Conservation (phyloP, 1,284 basidiomycete species). For the Sporisorium sorghi region DNA sequence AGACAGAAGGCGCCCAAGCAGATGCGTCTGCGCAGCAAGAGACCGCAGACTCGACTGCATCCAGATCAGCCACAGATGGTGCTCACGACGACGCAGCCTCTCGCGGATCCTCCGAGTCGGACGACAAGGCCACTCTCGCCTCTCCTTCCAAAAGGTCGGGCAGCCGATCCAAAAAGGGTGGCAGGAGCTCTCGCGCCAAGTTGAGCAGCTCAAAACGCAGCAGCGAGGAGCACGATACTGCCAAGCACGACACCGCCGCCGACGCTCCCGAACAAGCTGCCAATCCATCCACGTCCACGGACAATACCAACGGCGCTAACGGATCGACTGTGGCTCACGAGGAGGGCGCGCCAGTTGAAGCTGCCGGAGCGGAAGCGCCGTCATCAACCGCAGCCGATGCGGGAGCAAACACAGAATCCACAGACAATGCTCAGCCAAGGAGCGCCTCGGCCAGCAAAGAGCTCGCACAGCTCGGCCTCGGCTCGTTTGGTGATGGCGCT, state of each 20-base stretch:
- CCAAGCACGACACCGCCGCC: slow-evolving; percentile 7
- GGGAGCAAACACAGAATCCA: slow-evolving; percentile 5
- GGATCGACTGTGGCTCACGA: neutral
- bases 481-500: slow-evolving; percentile 48
- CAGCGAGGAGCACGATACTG: slow-evolving; percentile 33
- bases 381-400: slow-evolving; percentile 9
- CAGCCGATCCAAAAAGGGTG: slow-evolving; percentile 38
- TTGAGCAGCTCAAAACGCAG: slow-evolving; percentile 34
- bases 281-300: slow-evolving; percentile 12
- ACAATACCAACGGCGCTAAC: neutral
- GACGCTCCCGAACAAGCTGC: slow-evolving; percentile 3
- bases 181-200: slow-evolving; percentile 33
- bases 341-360: neutral
- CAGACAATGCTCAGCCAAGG: slow-evolving; percentile 17
- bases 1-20: slow-evolving; percentile 9
- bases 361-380: slow-evolving; percentile 3
- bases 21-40: slow-evolving; percentile 9
- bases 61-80: slow-evolving; percentile 17
- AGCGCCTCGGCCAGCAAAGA: slow-evolving; percentile 45
- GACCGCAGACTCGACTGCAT: neutral
- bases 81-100: slow-evolving; percentile 33
- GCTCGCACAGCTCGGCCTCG: slow-evolving; percentile 52
- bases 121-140: slow-evolving; percentile 27
- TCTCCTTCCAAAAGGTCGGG: slow-evolving; percentile 33
- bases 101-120: slow-evolving; percentile 33